Evolutionary conservation across 192 early-diverging fungal species (phyloP).

Genomic region (Umbelopsis isabellina): DNA sequence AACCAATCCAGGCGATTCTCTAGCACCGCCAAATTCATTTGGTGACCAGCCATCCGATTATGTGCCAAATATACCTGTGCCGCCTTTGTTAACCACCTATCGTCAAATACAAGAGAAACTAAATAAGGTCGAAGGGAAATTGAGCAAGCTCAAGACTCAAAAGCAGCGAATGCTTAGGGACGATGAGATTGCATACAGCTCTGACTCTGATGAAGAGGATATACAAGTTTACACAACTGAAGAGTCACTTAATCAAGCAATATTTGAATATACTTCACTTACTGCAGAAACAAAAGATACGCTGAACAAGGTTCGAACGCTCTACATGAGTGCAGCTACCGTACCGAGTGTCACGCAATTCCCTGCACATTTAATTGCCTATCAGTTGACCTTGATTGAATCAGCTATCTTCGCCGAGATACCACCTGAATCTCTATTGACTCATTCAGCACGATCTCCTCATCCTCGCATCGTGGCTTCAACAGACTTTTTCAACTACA

Average conservation of each 20-base stretch:
- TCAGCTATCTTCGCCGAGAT: constrained; percentile 70
- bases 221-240: constrained; percentile 19
- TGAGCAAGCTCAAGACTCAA: constrained; percentile 37
- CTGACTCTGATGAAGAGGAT: constrained; percentile 3
- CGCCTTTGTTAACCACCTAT: constrained; percentile 55
- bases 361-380: constrained; percentile 64
- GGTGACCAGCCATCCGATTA: constrained; percentile 41
- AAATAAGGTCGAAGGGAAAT: constrained; percentile 32
- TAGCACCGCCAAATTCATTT: constrained; percentile 32
- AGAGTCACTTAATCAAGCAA: constrained; percentile 42
- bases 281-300: constrained; percentile 47
- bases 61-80: constrained; percentile 60
- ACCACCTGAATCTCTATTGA: constrained; percentile 56
- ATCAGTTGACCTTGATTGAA: constrained; percentile 72
- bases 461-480: constrained; percentile 62
- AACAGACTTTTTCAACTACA: constrained; percentile 82
- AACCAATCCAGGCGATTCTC: constrained; percentile 47
- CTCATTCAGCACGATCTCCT: constrained; percentile 64
- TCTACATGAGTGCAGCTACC: constrained; percentile 55
- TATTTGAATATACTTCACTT: constrained; percentile 47
- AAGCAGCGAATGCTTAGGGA: constrained; percentile 1
- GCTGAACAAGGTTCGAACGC: constrained; percentile 53
- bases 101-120: constrained; percentile 54
- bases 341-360: constrained; percentile 60
- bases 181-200: neutral